A percentile compares a stretch with the other conserved stretches of the same genome.
phyloP scores from a whole-genome alignment of 2,329 filamentous ascomycete genomes.

The Epichloe sylvatica region DNA sequence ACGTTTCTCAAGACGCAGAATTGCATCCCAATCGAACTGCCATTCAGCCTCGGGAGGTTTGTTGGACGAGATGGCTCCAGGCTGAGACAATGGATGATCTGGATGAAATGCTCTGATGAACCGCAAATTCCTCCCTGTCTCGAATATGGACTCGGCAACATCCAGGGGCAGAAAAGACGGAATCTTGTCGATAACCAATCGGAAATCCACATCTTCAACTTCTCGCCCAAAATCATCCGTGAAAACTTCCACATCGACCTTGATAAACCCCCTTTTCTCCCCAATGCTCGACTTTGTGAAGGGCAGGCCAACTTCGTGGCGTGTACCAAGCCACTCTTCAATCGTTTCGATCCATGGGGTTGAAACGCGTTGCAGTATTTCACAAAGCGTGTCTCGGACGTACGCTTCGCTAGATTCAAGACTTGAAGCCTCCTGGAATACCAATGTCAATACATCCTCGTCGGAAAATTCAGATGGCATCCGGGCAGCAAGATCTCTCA shows the following conservation, averaged over 20 bases:
- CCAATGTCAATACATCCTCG: constrained; percentile 44
- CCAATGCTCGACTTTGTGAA: constrained; percentile 33
- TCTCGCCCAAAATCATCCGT: constrained; percentile 46
- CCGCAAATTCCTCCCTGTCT: constrained; percentile 62
- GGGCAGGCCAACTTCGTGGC: constrained; percentile 40
- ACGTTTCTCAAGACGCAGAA: constrained; percentile 47
- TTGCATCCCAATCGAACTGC: constrained; percentile 58
- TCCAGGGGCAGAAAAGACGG: constrained; percentile 59
- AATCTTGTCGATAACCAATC: constrained; percentile 50
- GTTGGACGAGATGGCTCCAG: constrained; percentile 30
- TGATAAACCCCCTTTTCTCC: constrained; percentile 45
- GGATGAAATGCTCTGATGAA: constrained; percentile 59
- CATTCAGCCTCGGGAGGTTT: constrained; percentile 48
- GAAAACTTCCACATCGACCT: constrained; percentile 38
- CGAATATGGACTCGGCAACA: constrained; percentile 58
- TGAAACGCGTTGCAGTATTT: constrained; percentile 50
- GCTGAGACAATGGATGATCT: constrained; percentile 50
- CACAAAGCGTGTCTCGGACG: constrained; percentile 49
- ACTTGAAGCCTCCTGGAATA: constrained; percentile 48
- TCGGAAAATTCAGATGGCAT: constrained; percentile 35
- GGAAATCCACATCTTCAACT: constrained; percentile 43
- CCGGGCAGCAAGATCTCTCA: constrained; percentile 36
- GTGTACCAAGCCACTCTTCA: constrained; percentile 63
- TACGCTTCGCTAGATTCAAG: constrained; percentile 50
- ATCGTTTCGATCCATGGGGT: constrained; percentile 53